A percentile compares a stretch with the other conserved stretches of the same genome.
Evolutionary conservation across 1,284 basidiomycete genomes (phyloP).

Genomic region (Naganishia albida): DNA sequence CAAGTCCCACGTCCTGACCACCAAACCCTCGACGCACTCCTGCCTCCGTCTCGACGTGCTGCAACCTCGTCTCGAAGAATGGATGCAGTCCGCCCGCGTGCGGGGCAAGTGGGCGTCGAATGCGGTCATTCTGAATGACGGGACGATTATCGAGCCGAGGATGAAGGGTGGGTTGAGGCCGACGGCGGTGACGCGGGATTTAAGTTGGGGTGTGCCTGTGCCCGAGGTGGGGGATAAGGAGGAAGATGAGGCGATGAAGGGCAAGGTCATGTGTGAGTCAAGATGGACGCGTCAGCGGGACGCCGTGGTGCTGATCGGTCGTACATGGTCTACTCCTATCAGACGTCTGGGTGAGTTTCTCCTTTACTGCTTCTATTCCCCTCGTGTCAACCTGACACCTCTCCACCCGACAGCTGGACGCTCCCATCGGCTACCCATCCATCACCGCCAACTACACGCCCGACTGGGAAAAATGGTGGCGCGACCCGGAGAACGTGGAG

Average conservation of each 20-base stretch:
- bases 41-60: slow-evolving; percentile 84
- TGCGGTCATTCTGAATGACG: slow-evolving; percentile 80
- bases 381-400: slow-evolving; percentile 18
- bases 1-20: slow-evolving; percentile 73
- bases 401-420: slow-evolving; percentile 90
- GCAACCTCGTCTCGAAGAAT: slow-evolving; percentile 81
- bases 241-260: slow-evolving; percentile 79
- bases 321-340: slow-evolving; percentile 36
- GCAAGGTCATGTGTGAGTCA: slow-evolving; percentile 90
- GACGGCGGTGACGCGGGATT: slow-evolving; percentile 88
- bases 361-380: neutral
- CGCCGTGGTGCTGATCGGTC: neutral
- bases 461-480: slow-evolving; percentile 98
- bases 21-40: slow-evolving; percentile 85
- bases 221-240: slow-evolving; percentile 68
- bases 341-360: slow-evolving; percentile 77
- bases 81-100: slow-evolving; percentile 78
- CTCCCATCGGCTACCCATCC: slow-evolving; percentile 94
- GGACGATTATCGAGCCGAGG: slow-evolving; percentile 86
- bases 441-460: slow-evolving; percentile 95
- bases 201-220: slow-evolving; percentile 95
- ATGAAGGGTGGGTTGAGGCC: slow-evolving; percentile 83
- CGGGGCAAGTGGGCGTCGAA: slow-evolving; percentile 91
- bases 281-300: too few species aligned
- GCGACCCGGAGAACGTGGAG: slow-evolving; percentile 84